Percentiles rank a stretch among this genome's conserved stretches.
phyloP scores from a whole-genome alignment of 1,284 basidiomycete species.

The Ustilago vetiveriae region DNA sequence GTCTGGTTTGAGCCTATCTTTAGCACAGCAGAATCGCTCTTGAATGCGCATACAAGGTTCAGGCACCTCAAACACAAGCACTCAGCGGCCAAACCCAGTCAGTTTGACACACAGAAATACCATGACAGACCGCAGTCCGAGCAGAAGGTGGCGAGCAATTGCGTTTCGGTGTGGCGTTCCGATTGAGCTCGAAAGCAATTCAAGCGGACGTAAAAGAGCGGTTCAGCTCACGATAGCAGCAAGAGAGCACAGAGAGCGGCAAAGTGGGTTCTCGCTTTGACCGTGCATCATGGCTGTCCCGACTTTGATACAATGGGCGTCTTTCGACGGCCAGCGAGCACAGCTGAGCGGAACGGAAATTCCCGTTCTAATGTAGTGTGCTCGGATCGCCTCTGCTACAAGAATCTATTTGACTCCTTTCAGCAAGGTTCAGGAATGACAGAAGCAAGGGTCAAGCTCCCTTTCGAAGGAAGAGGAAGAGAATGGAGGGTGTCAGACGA shows the following conservation, averaged over 20 bases:
- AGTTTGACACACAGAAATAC: too few species aligned
- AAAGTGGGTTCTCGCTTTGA: too few species aligned
- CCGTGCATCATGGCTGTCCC: background rate
- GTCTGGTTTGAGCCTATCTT: background rate
- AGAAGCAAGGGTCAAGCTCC: slow-evolving; percentile 28
- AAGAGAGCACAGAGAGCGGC: background rate
- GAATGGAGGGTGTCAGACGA: background rate
- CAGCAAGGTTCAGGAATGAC: background rate
- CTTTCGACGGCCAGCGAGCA: background rate
- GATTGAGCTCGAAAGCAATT: background rate
- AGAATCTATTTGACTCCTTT: too few species aligned
- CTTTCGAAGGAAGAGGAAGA: background rate
- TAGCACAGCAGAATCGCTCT: background rate
- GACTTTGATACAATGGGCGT: too few species aligned
- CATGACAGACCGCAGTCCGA: background rate
- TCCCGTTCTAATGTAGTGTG: too few species aligned
- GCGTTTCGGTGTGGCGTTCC: slow-evolving; percentile 21
- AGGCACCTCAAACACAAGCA: slow-evolving; percentile 9
- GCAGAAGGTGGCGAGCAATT: slow-evolving; percentile 8
- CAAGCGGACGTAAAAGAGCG: background rate
- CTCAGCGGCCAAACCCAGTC: background rate
- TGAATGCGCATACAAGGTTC: slow-evolving; percentile 17
- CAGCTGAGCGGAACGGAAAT: background rate
- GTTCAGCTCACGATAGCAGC: background rate
- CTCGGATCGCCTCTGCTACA: too few species aligned